Evolutionary conservation across 169 alveolate genomes (phyloP).

Genomic region (Plasmodium cynomolgi): DNA sequence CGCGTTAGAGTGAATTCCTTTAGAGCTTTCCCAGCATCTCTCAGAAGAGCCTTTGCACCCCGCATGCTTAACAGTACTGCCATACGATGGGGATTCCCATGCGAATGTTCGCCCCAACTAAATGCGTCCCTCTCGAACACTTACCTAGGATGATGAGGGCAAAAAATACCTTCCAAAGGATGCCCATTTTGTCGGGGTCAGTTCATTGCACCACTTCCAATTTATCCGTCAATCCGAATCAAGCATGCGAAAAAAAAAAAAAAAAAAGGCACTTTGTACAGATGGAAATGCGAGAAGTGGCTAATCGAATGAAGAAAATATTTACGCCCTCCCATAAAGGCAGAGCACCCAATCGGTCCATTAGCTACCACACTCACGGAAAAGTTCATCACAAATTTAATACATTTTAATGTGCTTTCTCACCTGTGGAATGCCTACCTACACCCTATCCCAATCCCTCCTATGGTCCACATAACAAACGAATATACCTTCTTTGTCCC

Average conservation of each 20-base stretch:
- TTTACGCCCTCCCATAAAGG: neutral
- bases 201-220: neutral
- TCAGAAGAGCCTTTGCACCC: neutral
- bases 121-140: neutral
- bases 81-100: neutral
- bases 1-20: neutral
- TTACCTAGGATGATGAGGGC: neutral
- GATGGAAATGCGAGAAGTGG: neutral
- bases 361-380: neutral
- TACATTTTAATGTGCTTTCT: neutral
- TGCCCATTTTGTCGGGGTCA: neutral
- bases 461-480: neutral
- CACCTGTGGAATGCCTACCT: too few relatives aligned
- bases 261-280: neutral
- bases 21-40: neutral
- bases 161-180: neutral
- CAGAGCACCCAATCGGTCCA: neutral
- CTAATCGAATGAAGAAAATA: neutral
- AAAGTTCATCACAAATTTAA: neutral
- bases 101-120: neutral
- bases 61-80: neutral
- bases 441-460: neutral
- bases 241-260: neutral
- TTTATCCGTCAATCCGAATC: neutral
- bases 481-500: neutral